Base-by-base conservation (phyloP, 1,139 yeast species). In the Trichomonascaceae sp. region DNA sequence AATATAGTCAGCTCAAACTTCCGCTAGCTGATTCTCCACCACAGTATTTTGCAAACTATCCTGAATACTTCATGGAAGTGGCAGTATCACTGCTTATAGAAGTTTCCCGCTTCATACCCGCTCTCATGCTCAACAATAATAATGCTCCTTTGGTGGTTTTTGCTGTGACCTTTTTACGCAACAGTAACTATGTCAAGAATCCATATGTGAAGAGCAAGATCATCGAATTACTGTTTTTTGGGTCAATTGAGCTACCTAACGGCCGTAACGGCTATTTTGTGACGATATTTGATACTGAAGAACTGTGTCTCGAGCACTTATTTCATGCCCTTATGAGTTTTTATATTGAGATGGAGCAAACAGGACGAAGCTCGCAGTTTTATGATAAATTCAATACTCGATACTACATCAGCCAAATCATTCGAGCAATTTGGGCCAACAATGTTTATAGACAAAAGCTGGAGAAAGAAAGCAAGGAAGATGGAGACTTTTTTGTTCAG, bases 361-460 rank as follows among this genome's bases (percentile, higher is more conserved):
- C 99, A 0, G 99, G 99, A 7, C 87, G 97, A 2, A 84, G 95
- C 5, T 84, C 96, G 0, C 99, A 93, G 70, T 93, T 93, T 68
- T 93, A 93, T 69, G 99, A 93, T 71, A 93, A 93, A 70, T 93
- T 95, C 73, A 91, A 89, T 70, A 82, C 89, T 50, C 80, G 99
- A 68, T 93, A 83, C 69, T 86, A 89, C 67, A 88, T 91, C 47
- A 85, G 97, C 1, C 82, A 82, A 51, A 85, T 95, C 46, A 74
- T 95, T 64, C 93, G 88, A 67, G 84, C 84, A 61, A 74, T 93
- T 53, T 93, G 98, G 96, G 80, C 84, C 58, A 81, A 81, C 61
- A 83, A 83, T 24, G 67, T 74, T 32, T 91, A 87, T 70, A 80
- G 87, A 57, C 69, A 73, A 9, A 95, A 87, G 68, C 78, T 93